Percentiles rank a stretch among this genome's conserved stretches.
These are phyloP conservation scores for Strobilomyces confusus DNA, from an alignment of 768 basidiomycete species.

Conservation along the genomic window DNA sequence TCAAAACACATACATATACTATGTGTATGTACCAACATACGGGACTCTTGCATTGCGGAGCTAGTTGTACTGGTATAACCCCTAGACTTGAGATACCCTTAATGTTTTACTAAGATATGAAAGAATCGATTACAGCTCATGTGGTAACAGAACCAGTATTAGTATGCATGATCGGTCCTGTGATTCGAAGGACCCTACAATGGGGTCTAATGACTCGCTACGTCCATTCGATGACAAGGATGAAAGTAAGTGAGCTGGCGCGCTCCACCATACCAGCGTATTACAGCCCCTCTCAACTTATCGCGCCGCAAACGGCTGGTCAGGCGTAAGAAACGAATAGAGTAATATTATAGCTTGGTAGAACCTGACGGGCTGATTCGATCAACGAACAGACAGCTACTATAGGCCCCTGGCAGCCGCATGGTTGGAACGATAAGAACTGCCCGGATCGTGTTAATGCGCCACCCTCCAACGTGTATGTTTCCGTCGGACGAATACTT, in stretches of 20 bases:
- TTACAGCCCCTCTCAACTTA: background rate
- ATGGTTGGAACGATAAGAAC: constrained; percentile 8
- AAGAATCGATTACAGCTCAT: background rate
- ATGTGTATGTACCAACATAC: constrained; percentile 6
- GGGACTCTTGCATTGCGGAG: constrained; percentile 14
- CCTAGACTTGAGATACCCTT: constrained; percentile 23
- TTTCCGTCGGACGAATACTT: background rate
- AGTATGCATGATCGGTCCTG: too few relatives aligned
- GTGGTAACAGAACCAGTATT: too few relatives aligned
- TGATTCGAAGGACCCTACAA: too few relatives aligned
- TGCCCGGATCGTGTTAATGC: background rate
- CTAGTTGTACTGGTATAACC: constrained; percentile 19
- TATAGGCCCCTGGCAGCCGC: background rate
- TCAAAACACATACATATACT: background rate
- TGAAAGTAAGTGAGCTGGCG: too few relatives aligned
- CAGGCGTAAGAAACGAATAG: constrained; percentile 2
- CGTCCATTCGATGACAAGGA: too few relatives aligned
- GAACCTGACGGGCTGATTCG: background rate
- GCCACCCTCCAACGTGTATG: background rate
- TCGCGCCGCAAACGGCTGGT: background rate
- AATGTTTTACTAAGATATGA: constrained; percentile 2
- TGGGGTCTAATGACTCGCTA: background rate
- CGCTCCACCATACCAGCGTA: too few relatives aligned
- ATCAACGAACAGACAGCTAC: background rate
- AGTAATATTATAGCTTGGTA: constrained; percentile 3